Percentiles rank a stretch among this genome's conserved stretches.
phyloP scores from a whole-genome alignment of 805 yeast genomes.

The Lipomyces sp. region DNA sequence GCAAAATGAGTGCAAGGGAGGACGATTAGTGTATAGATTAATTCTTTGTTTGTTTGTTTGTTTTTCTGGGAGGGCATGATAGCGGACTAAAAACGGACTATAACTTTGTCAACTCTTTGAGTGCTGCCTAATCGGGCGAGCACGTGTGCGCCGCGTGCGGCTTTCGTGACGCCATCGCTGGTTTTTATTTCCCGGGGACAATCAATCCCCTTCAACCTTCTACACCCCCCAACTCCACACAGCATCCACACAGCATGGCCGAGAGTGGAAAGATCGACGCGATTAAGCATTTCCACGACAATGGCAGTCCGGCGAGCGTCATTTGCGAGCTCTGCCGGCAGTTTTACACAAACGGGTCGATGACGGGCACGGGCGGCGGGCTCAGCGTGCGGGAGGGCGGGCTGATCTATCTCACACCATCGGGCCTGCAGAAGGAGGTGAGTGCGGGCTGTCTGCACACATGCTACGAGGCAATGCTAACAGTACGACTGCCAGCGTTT shows the following conservation, averaged over 20 bases:
- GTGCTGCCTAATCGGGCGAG: too few relatives aligned
- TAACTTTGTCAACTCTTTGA: too few relatives aligned
- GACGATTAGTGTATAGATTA: background rate
- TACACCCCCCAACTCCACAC: too few relatives aligned
- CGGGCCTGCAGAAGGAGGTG: slow-evolving; percentile 90
- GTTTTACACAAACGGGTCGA: slow-evolving; percentile 83
- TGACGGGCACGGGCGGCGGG: slow-evolving; percentile 96
- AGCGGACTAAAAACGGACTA: too few relatives aligned
- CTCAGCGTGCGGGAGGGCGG: slow-evolving; percentile 64
- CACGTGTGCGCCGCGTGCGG: too few relatives aligned
- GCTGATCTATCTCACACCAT: slow-evolving; percentile 75
- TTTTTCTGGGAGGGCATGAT: too few relatives aligned
- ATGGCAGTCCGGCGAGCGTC: slow-evolving; percentile 74
- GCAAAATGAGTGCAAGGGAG: slow-evolving; percentile 5
- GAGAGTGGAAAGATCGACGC: slow-evolving; percentile 22
- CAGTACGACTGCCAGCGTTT: slow-evolving; percentile 48
- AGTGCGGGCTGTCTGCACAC: background rate
- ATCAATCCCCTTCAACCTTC: too few relatives aligned
- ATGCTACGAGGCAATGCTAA: background rate
- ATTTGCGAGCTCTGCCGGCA: slow-evolving; percentile 76
- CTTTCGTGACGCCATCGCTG: too few relatives aligned
- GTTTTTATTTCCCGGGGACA: too few relatives aligned
- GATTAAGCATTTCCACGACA: slow-evolving; percentile 44
- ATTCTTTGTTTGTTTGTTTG: too few relatives aligned
- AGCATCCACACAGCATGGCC: too few relatives aligned